Evolutionary conservation across 148 eudicot genomes (phyloP).

Genomic region (Salicornia ramosissima): DNA sequence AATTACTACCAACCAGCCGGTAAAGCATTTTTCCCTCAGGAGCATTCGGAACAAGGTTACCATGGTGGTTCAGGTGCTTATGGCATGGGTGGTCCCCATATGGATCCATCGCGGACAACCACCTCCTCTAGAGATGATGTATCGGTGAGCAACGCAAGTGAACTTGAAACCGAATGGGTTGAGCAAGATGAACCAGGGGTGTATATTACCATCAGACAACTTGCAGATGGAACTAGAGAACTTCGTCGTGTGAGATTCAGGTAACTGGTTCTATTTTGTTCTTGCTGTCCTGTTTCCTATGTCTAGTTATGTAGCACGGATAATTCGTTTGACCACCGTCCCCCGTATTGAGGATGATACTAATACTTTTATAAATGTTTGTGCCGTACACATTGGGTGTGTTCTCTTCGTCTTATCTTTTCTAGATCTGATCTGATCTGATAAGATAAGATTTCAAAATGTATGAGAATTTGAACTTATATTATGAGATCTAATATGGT

Average conservation of each 20-base stretch:
- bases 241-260: slow-evolving; percentile 95
- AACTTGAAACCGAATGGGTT: slow-evolving; percentile 81
- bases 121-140: slow-evolving; percentile 81
- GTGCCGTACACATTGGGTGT: too few species aligned
- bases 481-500: too few species aligned
- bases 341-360: too few species aligned
- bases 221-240: slow-evolving; percentile 83
- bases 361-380: too few species aligned
- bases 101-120: slow-evolving; percentile 83
- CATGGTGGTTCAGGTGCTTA: slow-evolving; percentile 41
- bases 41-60: slow-evolving; percentile 49
- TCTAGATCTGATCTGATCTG: too few species aligned
- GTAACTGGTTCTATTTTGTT: slow-evolving; percentile 28
- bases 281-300: too few species aligned
- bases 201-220: slow-evolving; percentile 82
- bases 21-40: slow-evolving; percentile 48
- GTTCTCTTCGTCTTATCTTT: too few species aligned
- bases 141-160: slow-evolving; percentile 95
- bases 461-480: too few species aligned
- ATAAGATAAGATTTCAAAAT: too few species aligned
- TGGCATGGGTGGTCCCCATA: slow-evolving; percentile 37
- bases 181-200: slow-evolving; percentile 97
- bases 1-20: slow-evolving; percentile 54
- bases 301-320: too few species aligned
- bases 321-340: too few species aligned